These are phyloP conservation scores for Kalmusia sp. DNA, from an alignment of 2,329 filamentous ascomycete genomes.

Conservation along the genomic window DNA sequence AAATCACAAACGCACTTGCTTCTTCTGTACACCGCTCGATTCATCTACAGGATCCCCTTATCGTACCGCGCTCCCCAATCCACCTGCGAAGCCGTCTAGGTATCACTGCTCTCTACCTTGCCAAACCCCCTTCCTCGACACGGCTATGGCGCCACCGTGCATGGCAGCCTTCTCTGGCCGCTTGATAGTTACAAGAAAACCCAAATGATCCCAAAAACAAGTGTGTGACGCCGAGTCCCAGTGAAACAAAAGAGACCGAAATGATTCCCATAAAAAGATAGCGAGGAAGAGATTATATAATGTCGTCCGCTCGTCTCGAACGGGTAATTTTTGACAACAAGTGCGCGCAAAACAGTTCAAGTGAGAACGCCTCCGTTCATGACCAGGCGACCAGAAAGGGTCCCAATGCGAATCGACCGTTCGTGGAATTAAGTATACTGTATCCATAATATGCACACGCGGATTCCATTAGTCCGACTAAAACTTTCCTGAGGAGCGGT, in stretches of 20 bases:
- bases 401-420: slow-evolving; percentile 24
- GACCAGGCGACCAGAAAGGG: slow-evolving; percentile 21
- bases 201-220: slow-evolving; percentile 3
- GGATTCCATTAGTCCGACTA: slow-evolving; percentile 26
- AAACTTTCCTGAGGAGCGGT: slow-evolving; percentile 38
- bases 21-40: slow-evolving; percentile 16
- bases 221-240: slow-evolving; percentile 6
- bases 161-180: neutral
- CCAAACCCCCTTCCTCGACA: neutral
- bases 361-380: slow-evolving; percentile 33
- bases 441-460: slow-evolving; percentile 34
- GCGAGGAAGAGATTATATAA: slow-evolving; percentile 15
- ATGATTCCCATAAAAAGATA: neutral
- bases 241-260: slow-evolving; percentile 2
- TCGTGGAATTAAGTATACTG: slow-evolving; percentile 35
- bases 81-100: neutral
- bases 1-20: too few species aligned
- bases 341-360: neutral
- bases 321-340: neutral
- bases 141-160: slow-evolving; percentile 4
- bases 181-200: slow-evolving; percentile 3
- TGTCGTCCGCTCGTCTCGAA: neutral
- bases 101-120: neutral
- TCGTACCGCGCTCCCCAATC: neutral
- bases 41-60: slow-evolving; percentile 17